Percentiles rank a stretch among this genome's conserved stretches.
These are phyloP conservation scores for Isatis lusitanica DNA, from an alignment of 441 rosid genomes.

Conservation along the genomic window DNA sequence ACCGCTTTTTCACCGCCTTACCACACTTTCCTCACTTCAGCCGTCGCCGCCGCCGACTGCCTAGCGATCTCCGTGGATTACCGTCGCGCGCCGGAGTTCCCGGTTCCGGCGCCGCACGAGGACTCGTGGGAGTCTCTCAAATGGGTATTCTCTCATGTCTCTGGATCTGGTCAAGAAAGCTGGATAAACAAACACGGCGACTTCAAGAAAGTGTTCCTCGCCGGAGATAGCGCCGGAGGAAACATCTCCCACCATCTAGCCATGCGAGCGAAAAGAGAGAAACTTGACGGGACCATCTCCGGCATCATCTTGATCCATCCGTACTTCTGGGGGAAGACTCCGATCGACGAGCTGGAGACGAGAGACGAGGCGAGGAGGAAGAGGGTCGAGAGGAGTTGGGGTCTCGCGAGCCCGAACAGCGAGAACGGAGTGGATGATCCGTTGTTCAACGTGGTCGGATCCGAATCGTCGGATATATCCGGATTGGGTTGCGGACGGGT, in stretches of 20 bases:
- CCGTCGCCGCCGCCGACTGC: conserved; percentile 38
- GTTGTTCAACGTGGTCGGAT: conserved; percentile 38
- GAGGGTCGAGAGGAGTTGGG: conserved; percentile 18
- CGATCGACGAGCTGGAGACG: conserved; percentile 26
- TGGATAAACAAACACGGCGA: conserved; percentile 49
- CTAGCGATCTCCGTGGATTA: conserved; percentile 53
- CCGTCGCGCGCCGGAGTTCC: conserved; percentile 47
- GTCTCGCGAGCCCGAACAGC: conserved; percentile 36
- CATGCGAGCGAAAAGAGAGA: conserved; percentile 28
- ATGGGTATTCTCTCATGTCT: conserved; percentile 47
- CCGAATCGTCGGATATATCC: conserved; percentile 26
- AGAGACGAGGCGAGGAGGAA: not conserved
- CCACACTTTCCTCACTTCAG: conserved; percentile 40
- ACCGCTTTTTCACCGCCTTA: conserved; percentile 41
- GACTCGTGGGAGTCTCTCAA: conserved; percentile 47
- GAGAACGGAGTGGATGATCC: conserved; percentile 39
- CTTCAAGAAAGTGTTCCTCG: conserved; percentile 39
- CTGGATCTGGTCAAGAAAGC: conserved; percentile 39
- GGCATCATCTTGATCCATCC: conserved; percentile 33
- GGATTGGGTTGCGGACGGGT: conserved; percentile 42
- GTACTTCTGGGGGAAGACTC: conserved; percentile 30
- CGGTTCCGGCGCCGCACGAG: conserved; percentile 42
- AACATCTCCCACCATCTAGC: conserved; percentile 49
- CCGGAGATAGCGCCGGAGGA: conserved; percentile 62
- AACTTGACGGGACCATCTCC: not conserved